Percentiles rank a stretch among this genome's conserved stretches.
Conservation (phyloP, 2,329 filamentous ascomycete species). For the Venturia carpophila region DNA sequence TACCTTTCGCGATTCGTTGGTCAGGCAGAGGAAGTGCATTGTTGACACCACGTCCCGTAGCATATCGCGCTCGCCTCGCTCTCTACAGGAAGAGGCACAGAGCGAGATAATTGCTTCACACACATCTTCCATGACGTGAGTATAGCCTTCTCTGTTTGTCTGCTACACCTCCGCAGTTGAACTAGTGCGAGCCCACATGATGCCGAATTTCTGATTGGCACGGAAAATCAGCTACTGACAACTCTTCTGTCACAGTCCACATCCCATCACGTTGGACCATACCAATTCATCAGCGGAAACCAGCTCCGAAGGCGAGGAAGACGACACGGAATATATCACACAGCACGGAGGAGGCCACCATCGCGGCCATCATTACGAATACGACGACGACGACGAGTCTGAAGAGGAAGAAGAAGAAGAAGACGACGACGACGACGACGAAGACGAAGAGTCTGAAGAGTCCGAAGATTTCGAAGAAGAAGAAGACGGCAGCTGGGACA, state of each 20-base stretch:
- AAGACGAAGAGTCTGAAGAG: conserved; percentile 17
- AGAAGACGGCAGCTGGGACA: conserved; percentile 16
- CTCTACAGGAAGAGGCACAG: background rate
- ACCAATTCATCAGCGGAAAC: conserved; percentile 12
- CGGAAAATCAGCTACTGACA: background rate
- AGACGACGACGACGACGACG: background rate
- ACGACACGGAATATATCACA: conserved; percentile 14
- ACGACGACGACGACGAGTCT: conserved; percentile 5
- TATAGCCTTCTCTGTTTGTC: background rate
- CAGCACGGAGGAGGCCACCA: conserved; percentile 1
- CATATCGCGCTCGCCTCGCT: conserved; percentile 2
- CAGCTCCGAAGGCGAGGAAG: conserved; percentile 13
- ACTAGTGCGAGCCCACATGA: background rate
- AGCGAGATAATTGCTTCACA: conserved; percentile 4
- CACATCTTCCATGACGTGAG: conserved; percentile 14
- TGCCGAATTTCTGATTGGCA: background rate
- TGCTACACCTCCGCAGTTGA: conserved; percentile 2
- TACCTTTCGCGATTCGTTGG: background rate
- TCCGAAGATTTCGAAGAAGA: conserved; percentile 16
- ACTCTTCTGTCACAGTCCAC: background rate
- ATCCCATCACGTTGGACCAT: conserved; percentile 16
- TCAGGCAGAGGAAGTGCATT: background rate
- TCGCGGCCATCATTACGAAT: background rate
- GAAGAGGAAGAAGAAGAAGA: conserved; percentile 14
- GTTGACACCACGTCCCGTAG: background rate